A percentile compares a stretch with the other conserved stretches of the same genome.
Conservation (phyloP, 1,284 basidiomycete genomes). For the Pseudozyma flocculosa region DNA sequence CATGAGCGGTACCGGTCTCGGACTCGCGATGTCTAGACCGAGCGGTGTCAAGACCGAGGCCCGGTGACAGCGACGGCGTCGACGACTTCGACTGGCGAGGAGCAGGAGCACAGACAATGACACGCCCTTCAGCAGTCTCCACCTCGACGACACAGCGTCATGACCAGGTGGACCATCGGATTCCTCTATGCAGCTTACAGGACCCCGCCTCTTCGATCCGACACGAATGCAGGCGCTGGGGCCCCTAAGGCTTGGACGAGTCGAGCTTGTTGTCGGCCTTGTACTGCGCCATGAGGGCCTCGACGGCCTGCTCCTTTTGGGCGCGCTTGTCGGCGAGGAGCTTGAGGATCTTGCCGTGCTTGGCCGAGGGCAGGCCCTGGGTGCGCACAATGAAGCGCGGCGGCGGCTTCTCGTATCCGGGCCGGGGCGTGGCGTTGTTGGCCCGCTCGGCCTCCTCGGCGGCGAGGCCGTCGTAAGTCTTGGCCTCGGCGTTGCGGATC, state of each 20-base stretch:
- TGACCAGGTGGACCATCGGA: too few relatives aligned
- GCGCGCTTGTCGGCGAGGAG: conserved; percentile 30
- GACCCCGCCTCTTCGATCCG: too few relatives aligned
- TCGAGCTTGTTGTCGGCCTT: conserved; percentile 5
- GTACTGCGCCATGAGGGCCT: conserved; percentile 25
- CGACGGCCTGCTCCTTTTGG: conserved; percentile 36
- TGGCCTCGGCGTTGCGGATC: conserved; percentile 11
- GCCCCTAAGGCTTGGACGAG: background rate
- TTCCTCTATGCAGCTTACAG: too few relatives aligned
- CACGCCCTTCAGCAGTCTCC: too few relatives aligned
- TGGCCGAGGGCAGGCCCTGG: conserved; percentile 37
- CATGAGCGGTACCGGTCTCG: too few relatives aligned
- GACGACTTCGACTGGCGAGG: too few relatives aligned
- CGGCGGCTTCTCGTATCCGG: background rate
- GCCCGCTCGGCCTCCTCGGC: conserved; percentile 7
- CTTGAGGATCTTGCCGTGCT: conserved; percentile 45
- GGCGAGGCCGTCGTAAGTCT: conserved; percentile 9
- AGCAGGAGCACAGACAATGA: too few relatives aligned
- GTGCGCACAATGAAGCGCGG: conserved; percentile 27
- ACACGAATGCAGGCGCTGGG: too few relatives aligned
- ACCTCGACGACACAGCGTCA: too few relatives aligned
- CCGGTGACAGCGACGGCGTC: too few relatives aligned
- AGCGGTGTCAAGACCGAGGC: too few relatives aligned
- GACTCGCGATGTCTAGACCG: too few relatives aligned
- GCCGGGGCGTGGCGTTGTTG: background rate